phyloP scores from a whole-genome alignment of 2,329 filamentous ascomycete species.

The Emericellopsis cladophorae region DNA sequence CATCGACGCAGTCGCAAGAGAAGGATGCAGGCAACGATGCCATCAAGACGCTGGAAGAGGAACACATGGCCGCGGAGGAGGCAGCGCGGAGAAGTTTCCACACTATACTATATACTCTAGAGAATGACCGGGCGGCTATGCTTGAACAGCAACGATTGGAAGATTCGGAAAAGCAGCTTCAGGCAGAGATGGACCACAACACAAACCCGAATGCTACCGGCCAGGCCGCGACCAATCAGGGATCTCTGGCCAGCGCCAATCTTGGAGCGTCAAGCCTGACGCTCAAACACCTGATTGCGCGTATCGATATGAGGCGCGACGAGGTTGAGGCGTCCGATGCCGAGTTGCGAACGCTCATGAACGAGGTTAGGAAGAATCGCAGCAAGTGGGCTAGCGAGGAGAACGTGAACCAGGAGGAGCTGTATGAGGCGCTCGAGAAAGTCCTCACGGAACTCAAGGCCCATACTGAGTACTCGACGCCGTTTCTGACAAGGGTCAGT shows the following conservation, averaged over 20 bases:
- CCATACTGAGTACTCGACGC: slow-evolving; percentile 93
- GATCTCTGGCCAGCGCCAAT: slow-evolving; percentile 85
- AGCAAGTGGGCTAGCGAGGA: slow-evolving; percentile 99
- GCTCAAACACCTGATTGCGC: slow-evolving; percentile 89
- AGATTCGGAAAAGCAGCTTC: slow-evolving; percentile 89
- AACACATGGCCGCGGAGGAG: slow-evolving; percentile 81
- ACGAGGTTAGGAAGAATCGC: slow-evolving; percentile 92
- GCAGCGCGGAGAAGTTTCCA: slow-evolving; percentile 84
- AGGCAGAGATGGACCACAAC: slow-evolving; percentile 79
- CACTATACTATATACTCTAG: slow-evolving; percentile 86
- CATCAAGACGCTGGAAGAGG: slow-evolving; percentile 85
- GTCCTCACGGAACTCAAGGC: slow-evolving; percentile 95
- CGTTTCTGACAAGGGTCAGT: slow-evolving; percentile 87
- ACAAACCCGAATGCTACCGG: slow-evolving; percentile 36
- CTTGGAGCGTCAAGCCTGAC: slow-evolving; percentile 92
- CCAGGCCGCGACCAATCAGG: slow-evolving; percentile 54
- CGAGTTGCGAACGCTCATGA: slow-evolving; percentile 84
- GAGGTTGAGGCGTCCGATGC: slow-evolving; percentile 86
- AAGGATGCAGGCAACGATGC: slow-evolving; percentile 68
- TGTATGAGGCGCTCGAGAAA: slow-evolving; percentile 95
- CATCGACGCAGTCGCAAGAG: slow-evolving; percentile 35
- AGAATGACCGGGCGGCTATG: slow-evolving; percentile 94
- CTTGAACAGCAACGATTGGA: slow-evolving; percentile 93
- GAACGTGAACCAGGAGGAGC: slow-evolving; percentile 90
- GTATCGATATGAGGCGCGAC: slow-evolving; percentile 86